phyloP scores from a whole-genome alignment of 108 stramenopile genomes.

The Cyclotella distinguenda region DNA sequence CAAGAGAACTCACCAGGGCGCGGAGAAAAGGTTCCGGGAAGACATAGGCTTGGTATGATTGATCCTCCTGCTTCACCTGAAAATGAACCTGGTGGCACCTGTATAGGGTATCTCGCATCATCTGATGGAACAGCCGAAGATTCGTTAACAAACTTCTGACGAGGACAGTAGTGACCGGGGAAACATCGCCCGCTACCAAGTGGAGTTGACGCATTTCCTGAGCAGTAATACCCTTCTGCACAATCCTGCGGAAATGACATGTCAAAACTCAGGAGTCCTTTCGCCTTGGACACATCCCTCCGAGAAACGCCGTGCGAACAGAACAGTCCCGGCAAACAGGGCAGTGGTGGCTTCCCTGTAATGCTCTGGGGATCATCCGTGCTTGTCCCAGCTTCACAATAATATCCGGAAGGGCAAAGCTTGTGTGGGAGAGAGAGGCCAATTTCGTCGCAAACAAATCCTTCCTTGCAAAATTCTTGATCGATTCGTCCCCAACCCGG shows the following conservation, averaged over 20 bases:
- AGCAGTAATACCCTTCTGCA: conserved; percentile 76
- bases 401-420: conserved; percentile 79
- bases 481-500: conserved; percentile 56
- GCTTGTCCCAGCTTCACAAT: conserved; percentile 70
- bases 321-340: conserved; percentile 73
- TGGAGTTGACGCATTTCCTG: conserved; percentile 58
- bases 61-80: conserved; percentile 56
- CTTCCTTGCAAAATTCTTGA: conserved; percentile 73
- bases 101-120: conserved; percentile 60
- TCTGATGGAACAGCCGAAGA: no score
- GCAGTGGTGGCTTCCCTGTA: conserved; percentile 40
- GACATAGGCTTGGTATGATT: conserved; percentile 80
- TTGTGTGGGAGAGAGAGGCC: conserved; percentile 69
- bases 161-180: conserved; percentile 85
- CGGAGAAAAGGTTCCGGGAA: conserved; percentile 87
- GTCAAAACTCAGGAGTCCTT: conserved; percentile 63
- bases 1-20: conserved; percentile 59
- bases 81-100: conserved; percentile 73
- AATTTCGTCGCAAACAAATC: conserved; percentile 73
- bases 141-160: no score
- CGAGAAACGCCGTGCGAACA: conserved; percentile 83
- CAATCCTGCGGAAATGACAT: conserved; percentile 69
- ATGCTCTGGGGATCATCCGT: conserved; percentile 61
- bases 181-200: conserved; percentile 67
- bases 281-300: conserved; percentile 41